Evolutionary conservation across 1,284 basidiomycete genomes (phyloP), one percentile per base, ranked within the genome.

Genomic region (Irpex sp.): DNA sequence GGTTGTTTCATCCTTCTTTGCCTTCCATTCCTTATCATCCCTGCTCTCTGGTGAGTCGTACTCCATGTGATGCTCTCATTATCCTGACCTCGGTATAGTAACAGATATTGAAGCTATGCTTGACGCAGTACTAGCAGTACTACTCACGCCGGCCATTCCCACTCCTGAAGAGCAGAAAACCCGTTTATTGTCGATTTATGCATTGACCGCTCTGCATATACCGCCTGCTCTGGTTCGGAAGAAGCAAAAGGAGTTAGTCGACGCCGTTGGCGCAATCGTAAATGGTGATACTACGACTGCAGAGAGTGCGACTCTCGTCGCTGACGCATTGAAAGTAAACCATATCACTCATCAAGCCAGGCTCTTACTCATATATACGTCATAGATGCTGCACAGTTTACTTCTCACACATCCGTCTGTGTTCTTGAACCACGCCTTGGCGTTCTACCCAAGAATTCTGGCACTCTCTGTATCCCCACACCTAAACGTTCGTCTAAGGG

Each of bases 151-250:
- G 19, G n/a, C 7, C 3, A 8, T 60, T 4, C 35, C 19, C 5
- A 46, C 13, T 9, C 55, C 21, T 46, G 55, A 49, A 13, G 36
- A 26, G 9, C 6, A 17, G 19, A 61, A 56, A 26, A 81, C 79
- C 6, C 76, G 76, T 65, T 76, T 78, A 1, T 71, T 86, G 35
- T 77, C 81, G 19, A 64, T 83, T 15, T 86, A 80, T 78, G 76
- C 78, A 33, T 70, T 89, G 37, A 76, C 78, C 63, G 75, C 71
- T 17, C 81, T 86, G 62, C 76, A 74, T 58, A 73, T 89, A 3
- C 80, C 84, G 1, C 19, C 64, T 5, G 59, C 70, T 3, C 66
- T 51, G 81, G 13, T 64, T 87, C 33, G 61, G 62, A 11, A 69
- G 74, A 56, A 70, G 68, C 13, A 70, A 66, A 43, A 47, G 63